phyloP scores from a whole-genome alignment of 345 rosid species.

The Populus euphratica region DNA sequence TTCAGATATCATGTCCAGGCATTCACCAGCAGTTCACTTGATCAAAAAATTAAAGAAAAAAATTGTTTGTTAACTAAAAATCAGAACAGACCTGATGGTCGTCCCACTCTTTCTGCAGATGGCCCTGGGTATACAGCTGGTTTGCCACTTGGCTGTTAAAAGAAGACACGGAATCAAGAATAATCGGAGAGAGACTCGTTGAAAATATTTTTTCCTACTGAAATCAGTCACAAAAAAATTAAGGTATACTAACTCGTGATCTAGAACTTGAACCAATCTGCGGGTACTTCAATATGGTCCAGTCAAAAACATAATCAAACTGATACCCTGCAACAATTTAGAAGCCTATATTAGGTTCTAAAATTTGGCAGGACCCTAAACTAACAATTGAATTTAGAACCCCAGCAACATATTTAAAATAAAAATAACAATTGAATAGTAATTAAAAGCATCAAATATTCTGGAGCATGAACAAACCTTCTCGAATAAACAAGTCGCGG shows the following conservation, averaged over 20 bases:
- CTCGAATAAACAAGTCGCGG: slow-evolving; percentile 85
- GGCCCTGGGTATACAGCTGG: slow-evolving; percentile 48
- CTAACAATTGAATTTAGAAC: not conserved
- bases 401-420: not conserved
- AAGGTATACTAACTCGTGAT: slow-evolving; percentile 47
- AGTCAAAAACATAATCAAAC: slow-evolving; percentile 89
- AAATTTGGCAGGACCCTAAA: not conserved
- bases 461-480: slow-evolving; percentile 42
- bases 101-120: slow-evolving; percentile 49
- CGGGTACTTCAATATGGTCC: slow-evolving; percentile 86
- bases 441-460: not conserved
- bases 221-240: not conserved
- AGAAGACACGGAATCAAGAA: not conserved
- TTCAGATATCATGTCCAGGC: not conserved
- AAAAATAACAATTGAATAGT: not conserved
- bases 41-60: not conserved
- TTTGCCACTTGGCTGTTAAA: slow-evolving; percentile 45
- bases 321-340: slow-evolving; percentile 61
- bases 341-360: slow-evolving; percentile 4
- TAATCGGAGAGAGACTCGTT: not conserved
- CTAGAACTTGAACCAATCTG: slow-evolving; percentile 78
- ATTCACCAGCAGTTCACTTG: not conserved
- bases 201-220: not conserved
- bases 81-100: slow-evolving; percentile 37
- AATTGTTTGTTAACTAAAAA: not conserved